Evolutionary conservation across 352 stramenopile genomes (phyloP), one percentile per base, ranked within the genome.

Genomic region (Pythium plurisporium): DNA sequence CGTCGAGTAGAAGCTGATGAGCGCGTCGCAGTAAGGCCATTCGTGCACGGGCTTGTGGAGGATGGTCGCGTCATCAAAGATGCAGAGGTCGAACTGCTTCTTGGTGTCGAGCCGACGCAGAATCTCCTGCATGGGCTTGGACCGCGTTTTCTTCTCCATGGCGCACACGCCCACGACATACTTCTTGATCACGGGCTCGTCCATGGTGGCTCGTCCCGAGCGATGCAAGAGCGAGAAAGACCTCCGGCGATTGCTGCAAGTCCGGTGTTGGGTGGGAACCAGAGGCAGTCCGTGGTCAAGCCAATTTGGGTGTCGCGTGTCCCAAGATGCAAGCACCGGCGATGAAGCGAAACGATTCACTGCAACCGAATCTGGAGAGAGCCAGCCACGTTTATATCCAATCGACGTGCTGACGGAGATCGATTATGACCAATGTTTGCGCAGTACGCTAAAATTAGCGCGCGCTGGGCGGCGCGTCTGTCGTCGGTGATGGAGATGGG

Each of bases 1-100:
- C 41, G 91, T 96, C 17, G 91, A 99, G 79, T 98, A 99, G 71
- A 99, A 99, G 42, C 95, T 96, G 65, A 99, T 98, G 33, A 99
- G 80, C 43, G 96, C 95, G 69, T 99, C 96, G 70, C 94, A 98
- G 33, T 93, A 72, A 1, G 96, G 96, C 93, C 93, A 99, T 19
- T 82, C 74, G 41, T 99, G 96, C 12, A 99, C 86, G 5, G 95
- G 90, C 34, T 91, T 75, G 64, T 98, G 80, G 1, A 99, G 65
- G 58, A 99, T 99, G 52, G 92, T 89, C 52, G 97, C 76, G 74
- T 99, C 96, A 34, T 96, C 92, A 73, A 99, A 99, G 49, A 99
- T 95, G 33, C 98, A 85, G 42, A 99, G 79, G 68, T 98, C 88
- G 65, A 99, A 99, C 55, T 97, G 81, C 55, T 82, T 82, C 65